Evolutionary conservation across 768 basidiomycete genomes (phyloP).

Genomic region (Lactarius akahatsu): DNA sequence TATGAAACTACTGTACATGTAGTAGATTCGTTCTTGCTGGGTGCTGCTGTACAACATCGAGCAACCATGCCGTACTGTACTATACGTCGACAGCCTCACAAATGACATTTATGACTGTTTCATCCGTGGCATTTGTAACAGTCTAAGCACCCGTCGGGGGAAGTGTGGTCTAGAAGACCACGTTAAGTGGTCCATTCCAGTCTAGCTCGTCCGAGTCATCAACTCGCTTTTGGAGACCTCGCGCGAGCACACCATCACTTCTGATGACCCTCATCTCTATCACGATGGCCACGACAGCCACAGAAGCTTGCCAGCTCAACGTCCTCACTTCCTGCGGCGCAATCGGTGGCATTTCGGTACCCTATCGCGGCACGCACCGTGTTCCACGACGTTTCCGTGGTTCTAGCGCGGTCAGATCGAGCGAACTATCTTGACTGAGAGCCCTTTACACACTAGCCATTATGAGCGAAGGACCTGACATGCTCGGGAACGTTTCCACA

Average conservation of each 20-base stretch:
- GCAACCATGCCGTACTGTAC: background rate
- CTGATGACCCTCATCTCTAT: background rate
- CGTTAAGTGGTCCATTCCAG: background rate
- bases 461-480: background rate
- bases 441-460: background rate
- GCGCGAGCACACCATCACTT: background rate
- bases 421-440: background rate
- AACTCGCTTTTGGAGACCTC: background rate
- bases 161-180: background rate
- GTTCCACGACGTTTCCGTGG: background rate
- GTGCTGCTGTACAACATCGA: background rate
- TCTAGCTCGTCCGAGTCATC: background rate
- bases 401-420: background rate
- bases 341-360: background rate
- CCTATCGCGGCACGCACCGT: background rate
- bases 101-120: background rate
- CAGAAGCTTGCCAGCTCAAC: conserved; percentile 5
- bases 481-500: background rate
- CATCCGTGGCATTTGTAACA: background rate
- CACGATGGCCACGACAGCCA: background rate
- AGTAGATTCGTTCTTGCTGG: background rate
- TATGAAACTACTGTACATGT: background rate
- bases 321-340: background rate
- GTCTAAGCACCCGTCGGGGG: background rate
- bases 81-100: background rate